Evolutionary conservation across 495 filamentous ascomycete species (phyloP), one percentile per base, ranked within the genome.

Genomic region (Paragyromitra xinjiangensis): DNA sequence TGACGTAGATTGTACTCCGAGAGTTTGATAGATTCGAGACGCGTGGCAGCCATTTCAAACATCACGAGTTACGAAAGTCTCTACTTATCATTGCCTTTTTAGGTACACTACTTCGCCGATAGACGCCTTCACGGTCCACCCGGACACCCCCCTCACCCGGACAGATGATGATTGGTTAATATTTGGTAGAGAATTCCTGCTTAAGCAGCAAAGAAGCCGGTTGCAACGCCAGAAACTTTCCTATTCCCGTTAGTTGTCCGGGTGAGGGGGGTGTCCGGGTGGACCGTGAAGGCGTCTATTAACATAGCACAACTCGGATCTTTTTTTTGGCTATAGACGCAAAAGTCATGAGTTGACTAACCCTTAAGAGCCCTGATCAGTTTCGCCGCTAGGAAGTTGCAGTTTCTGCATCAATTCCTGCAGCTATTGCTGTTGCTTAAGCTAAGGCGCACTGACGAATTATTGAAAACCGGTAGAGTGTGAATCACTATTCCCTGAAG

Each of bases 1-100:
- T 73, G 70, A 64, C 61, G 45, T 55, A 45, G 66, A 55, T 44
- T 62, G 42, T 70, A 24, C 39, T 62, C 66, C 56, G 29, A 40
- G 42, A 50, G 37, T 39, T 63, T 62, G 42, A 56, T 64, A 12
- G 50, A 59, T 58, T n/a, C 56, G 56, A 72, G 59, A 64, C 68
- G 48, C 16, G 44, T 71, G 67, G 40, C 58, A 64, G 37, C 66
- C 56, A 63, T 45, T 55, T 40, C n/a, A 55, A 64, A 37, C 39
- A 12, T 71, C 73, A 76, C 73, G 66, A 40, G 59, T 26, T 50
- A 65, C 48, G 40, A 55, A 71, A 19, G 5, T 22, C 29, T 22
- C 7, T 42, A 70, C 50, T 58, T 69, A 50, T 37, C 45, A 34
- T 7, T 42, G 16, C 37, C 65, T 29, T 44, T 61, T 61, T 39